Conservation (phyloP, 148 eudicot species). For the Vaccinium corymbosum region DNA sequence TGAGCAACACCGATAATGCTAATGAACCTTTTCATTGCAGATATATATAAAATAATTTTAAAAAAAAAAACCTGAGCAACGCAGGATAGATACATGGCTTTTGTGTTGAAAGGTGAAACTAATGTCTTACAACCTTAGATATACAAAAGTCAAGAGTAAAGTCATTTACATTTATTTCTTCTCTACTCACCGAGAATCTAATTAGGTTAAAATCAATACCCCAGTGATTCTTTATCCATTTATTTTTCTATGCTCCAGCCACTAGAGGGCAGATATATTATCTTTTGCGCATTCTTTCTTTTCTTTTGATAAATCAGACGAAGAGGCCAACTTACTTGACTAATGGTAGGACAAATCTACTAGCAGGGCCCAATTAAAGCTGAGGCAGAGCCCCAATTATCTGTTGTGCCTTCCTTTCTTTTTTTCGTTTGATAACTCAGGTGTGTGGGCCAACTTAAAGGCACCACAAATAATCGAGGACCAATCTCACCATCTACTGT, state of each 20-base stretch:
- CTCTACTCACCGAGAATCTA: neutral
- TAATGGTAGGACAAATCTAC: too few relatives aligned
- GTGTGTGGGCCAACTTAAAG: too few relatives aligned
- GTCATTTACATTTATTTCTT: neutral
- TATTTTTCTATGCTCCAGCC: neutral
- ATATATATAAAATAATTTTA: neutral
- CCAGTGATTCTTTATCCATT: neutral
- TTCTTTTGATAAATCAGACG: too few relatives aligned
- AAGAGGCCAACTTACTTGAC: too few relatives aligned
- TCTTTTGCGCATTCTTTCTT: too few relatives aligned
- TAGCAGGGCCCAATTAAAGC: too few relatives aligned
- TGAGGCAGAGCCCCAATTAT: neutral
- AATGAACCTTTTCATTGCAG: neutral
- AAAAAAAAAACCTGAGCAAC: neutral
- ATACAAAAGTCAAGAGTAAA: conserved; percentile 3
- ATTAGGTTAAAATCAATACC: neutral
- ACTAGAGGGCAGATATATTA: neutral
- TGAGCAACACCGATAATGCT: neutral
- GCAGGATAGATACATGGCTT: neutral
- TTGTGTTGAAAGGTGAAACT: neutral
- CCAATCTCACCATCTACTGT: too few relatives aligned
- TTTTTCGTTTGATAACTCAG: too few relatives aligned
- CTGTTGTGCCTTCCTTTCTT: neutral
- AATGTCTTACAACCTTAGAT: neutral
- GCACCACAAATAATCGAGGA: too few relatives aligned